A percentile compares a stretch with the other conserved stretches of the same genome.
These are phyloP conservation scores for Oxyria digyna DNA, from an alignment of 148 eudicot species.

Conservation along the genomic window DNA sequence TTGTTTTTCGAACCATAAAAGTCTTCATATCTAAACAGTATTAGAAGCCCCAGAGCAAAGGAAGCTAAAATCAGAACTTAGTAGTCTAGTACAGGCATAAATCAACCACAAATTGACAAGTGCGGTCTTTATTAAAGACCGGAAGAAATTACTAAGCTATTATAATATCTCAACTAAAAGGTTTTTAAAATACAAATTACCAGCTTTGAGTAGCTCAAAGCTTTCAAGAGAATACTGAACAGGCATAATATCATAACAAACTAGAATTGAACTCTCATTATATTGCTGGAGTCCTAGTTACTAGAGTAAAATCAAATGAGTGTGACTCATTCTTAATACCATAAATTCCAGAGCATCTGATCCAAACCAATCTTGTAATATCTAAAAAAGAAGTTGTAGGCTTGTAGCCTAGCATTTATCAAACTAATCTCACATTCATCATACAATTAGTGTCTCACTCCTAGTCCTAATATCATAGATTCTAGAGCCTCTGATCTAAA, in stretches of 20 bases:
- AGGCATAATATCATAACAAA: not conserved
- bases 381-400: no score
- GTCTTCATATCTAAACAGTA: constrained; percentile 48
- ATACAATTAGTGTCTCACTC: not conserved
- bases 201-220: not conserved
- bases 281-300: not conserved
- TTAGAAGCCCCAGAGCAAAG: not conserved
- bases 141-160: not conserved
- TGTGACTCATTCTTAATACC: not conserved
- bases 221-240: not conserved
- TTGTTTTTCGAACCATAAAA: constrained; percentile 49
- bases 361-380: no score
- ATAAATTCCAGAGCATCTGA: no score
- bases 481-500: constrained; percentile 1
- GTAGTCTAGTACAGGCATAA: not conserved
- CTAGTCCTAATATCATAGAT: not conserved
- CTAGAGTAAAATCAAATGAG: not conserved
- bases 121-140: not conserved
- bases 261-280: not conserved
- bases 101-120: not conserved
- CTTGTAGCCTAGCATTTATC: no score
- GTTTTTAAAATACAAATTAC: not conserved
- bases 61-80: not conserved
- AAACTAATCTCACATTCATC: not conserved
- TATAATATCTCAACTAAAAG: not conserved